Percentiles rank a stretch among this genome's conserved stretches.
Evolutionary conservation across 2,329 filamentous ascomycete species (phyloP).

Genomic region (Paraconiothyrium brasiliense): DNA sequence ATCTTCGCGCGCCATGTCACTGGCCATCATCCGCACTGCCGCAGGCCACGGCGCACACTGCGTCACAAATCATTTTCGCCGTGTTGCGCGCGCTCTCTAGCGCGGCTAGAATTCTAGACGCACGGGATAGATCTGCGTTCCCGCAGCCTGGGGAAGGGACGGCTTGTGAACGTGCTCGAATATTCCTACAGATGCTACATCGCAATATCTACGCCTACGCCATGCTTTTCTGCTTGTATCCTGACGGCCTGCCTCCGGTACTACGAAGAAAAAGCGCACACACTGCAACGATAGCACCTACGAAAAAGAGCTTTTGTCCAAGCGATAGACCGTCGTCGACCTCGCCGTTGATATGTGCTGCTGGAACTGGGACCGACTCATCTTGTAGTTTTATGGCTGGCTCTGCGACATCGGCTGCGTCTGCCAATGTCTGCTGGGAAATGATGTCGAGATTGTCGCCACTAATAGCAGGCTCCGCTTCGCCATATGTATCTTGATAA

Average conservation of each 20-base stretch:
- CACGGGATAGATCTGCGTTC: slow-evolving; percentile 19
- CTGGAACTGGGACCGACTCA: slow-evolving; percentile 30
- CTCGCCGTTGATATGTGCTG: slow-evolving; percentile 20
- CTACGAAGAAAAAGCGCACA: slow-evolving; percentile 54
- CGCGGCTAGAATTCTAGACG: slow-evolving; percentile 16
- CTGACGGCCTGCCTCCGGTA: slow-evolving; percentile 30
- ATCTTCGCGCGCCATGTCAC: slow-evolving; percentile 22
- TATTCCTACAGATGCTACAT: slow-evolving; percentile 18
- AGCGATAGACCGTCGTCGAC: slow-evolving; percentile 52
- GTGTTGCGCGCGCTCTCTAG: slow-evolving; percentile 8
- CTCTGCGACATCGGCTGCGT: slow-evolving; percentile 36
- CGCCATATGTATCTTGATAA: slow-evolving; percentile 56
- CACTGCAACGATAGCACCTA: slow-evolving; percentile 54
- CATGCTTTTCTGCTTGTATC: slow-evolving; percentile 52
- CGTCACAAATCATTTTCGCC: slow-evolving; percentile 7
- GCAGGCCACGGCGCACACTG: slow-evolving; percentile 9
- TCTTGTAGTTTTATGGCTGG: slow-evolving; percentile 36
- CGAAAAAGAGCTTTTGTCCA: slow-evolving; percentile 56
- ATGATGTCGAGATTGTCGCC: slow-evolving; percentile 56
- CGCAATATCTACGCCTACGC: slow-evolving; percentile 49
- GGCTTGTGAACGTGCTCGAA: slow-evolving; percentile 23
- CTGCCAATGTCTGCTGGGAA: slow-evolving; percentile 28
- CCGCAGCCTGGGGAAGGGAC: slow-evolving; percentile 17
- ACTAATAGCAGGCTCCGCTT: slow-evolving; percentile 51
- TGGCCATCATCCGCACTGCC: slow-evolving; percentile 16